These are phyloP conservation scores for Aspergillus avenaceus DNA, from an alignment of 495 filamentous ascomycete genomes.

Conservation along the genomic window DNA sequence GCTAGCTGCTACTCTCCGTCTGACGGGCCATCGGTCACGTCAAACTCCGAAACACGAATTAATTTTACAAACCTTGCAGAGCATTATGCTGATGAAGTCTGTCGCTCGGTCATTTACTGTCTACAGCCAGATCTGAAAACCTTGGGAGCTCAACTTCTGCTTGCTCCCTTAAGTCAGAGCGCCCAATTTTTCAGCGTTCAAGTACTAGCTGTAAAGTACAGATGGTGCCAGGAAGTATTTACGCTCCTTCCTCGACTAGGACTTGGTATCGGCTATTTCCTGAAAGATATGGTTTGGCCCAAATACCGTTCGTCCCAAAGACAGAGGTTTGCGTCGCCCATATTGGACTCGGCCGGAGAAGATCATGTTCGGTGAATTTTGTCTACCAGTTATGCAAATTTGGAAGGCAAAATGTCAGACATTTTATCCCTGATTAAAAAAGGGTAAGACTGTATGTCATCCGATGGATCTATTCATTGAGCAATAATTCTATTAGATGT, in stretches of 20 bases:
- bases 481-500: no score
- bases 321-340: constrained; percentile 3
- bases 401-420: background rate
- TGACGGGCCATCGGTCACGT: background rate
- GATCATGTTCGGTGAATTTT: background rate
- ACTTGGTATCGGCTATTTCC: constrained; percentile 18
- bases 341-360: background rate
- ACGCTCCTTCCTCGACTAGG: constrained; percentile 10
- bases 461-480: no score
- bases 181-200: constrained; percentile 20
- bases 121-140: constrained; percentile 21
- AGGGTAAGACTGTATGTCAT: no score
- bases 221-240: constrained; percentile 20
- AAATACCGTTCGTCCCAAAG: constrained; percentile 14
- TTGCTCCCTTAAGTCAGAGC: constrained; percentile 19
- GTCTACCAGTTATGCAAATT: background rate
- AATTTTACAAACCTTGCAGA: constrained; percentile 13
- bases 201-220: constrained; percentile 11
- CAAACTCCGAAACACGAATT: background rate
- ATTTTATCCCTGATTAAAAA: no score
- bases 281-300: constrained; percentile 24
- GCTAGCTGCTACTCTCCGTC: constrained; percentile 1
- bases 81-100: constrained; percentile 18
- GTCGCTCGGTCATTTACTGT: constrained; percentile 16
- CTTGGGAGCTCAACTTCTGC: constrained; percentile 14